phyloP scores from a whole-genome alignment of 768 basidiomycete species.

The Mrakia frigida region DNA sequence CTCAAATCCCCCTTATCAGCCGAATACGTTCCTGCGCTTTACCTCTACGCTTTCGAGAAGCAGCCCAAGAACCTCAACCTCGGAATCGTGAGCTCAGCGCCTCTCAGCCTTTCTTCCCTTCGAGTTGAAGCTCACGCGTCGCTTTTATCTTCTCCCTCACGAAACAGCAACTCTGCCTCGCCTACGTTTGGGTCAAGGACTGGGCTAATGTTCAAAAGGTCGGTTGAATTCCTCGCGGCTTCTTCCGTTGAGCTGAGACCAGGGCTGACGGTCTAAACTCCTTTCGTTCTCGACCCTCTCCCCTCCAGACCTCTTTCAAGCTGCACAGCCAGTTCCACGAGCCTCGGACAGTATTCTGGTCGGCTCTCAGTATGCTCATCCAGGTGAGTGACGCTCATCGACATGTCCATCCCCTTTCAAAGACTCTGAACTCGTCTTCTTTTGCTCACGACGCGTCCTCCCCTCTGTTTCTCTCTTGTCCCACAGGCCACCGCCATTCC shows the following conservation, averaged over 20 bases:
- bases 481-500: conserved; percentile 63
- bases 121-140: not conserved
- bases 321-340: conserved; percentile 81
- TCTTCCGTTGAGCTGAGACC: not conserved
- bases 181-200: conserved; percentile 20
- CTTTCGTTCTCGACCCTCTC: not conserved
- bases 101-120: not conserved
- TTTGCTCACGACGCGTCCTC: not conserved
- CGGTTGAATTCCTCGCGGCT: not conserved
- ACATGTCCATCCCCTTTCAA: conserved; percentile 21
- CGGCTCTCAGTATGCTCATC: conserved; percentile 68
- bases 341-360: conserved; percentile 78
- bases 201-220: conserved; percentile 29
- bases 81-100: not conserved
- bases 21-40: not conserved
- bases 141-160: not conserved
- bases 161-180: conserved; percentile 14
- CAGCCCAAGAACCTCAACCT: not conserved
- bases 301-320: conserved; percentile 62
- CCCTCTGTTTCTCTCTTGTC: not conserved
- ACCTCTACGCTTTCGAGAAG: conserved; percentile 13
- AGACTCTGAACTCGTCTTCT: not conserved
- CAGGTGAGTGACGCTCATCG: conserved; percentile 45
- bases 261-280: not conserved
- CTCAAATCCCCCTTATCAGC: not conserved